Evolutionary conservation across 1,284 basidiomycete genomes (phyloP), one percentile per base, ranked within the genome.

Genomic region (Caloboletus inedulis): DNA sequence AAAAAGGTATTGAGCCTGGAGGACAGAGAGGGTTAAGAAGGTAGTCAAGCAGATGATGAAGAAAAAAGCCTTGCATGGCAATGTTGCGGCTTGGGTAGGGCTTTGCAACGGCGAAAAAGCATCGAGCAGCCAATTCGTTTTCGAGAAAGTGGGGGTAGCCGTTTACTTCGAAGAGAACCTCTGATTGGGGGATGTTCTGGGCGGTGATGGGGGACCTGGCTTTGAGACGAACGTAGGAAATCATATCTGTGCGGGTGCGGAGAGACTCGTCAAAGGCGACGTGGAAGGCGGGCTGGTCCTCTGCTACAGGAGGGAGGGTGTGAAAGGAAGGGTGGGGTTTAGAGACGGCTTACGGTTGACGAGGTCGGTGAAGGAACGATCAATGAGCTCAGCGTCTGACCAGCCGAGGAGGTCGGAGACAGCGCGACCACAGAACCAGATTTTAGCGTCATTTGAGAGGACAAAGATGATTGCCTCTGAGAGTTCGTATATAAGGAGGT

Each of bases 401-500:
- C 87, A 92, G 10, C 89, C 89, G 8, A 90, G 74, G 18, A 91
- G 73, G 56, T 90, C 87, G 23, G 73, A 74, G 33, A 89, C 76
- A 10, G 85, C 81, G n/a, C 77, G 76, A 14, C 84, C 81, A 63
- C 84, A 87, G 65, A 86, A 91, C 59, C 87, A 77, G 41, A 93
- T 78, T 55, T 77, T 79, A 60, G 79, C 77, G 8, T 74, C 61
- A 6, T 73, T 72, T 13, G 84, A 86, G 49, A 94, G 75, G 37
- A 93, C 73, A 60, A 93, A 76, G 37, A 82, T 72, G 62, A 90
- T 78, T 21, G 78, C 81, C 58, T 91, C 91, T 42, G 86, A 82
- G 40, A 91, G 77, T 63, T 92, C 91, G 2, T 81, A 78, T 55
- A 89, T 71, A 37, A 92, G 76, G n/a, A 92, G 76, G 68, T 93